These are phyloP conservation scores for Daldinia vernicosa DNA, from an alignment of 495 filamentous ascomycete genomes.

Conservation along the genomic window DNA sequence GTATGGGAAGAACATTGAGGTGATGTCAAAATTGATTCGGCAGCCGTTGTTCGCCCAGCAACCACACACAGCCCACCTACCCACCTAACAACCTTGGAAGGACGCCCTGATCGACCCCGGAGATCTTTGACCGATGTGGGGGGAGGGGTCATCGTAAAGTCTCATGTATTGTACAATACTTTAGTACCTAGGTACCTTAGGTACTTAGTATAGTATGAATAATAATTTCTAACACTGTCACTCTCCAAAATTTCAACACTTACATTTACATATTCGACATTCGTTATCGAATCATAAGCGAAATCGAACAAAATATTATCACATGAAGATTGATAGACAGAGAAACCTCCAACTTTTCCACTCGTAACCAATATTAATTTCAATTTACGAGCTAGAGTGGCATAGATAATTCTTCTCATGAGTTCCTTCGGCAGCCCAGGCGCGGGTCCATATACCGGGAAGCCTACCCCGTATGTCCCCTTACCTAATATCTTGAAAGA, in stretches of 20 bases:
- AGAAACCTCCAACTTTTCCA: constrained; percentile 4
- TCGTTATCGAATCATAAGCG: constrained; percentile 2
- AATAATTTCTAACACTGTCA: constrained; percentile 8
- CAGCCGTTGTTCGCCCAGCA: constrained; percentile 46
- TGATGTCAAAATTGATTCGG: constrained; percentile 38
- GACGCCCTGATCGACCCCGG: constrained; percentile 13
- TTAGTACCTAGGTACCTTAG: not conserved
- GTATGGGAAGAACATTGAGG: constrained; percentile 12
- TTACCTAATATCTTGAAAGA: constrained; percentile 21
- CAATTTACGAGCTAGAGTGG: not conserved
- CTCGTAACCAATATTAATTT: not conserved
- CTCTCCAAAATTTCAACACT: constrained; percentile 23
- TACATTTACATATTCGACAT: not conserved
- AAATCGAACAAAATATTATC: constrained; percentile 8
- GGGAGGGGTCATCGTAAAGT: constrained; percentile 26
- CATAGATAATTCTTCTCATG: constrained; percentile 45
- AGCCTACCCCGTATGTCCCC: constrained; percentile 82
- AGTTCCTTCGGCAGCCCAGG: constrained; percentile 83
- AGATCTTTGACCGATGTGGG: constrained; percentile 26
- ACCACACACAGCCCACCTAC: constrained; percentile 17
- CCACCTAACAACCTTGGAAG: not conserved
- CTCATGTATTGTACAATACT: too few species aligned
- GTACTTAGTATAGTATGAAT: constrained; percentile 12
- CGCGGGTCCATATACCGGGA: constrained; percentile 69
- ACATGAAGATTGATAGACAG: not conserved